Evolutionary conservation across 2,329 filamentous ascomycete species (phyloP), one percentile per base, ranked within the genome.

Genomic region (Trichoderma sp.): DNA sequence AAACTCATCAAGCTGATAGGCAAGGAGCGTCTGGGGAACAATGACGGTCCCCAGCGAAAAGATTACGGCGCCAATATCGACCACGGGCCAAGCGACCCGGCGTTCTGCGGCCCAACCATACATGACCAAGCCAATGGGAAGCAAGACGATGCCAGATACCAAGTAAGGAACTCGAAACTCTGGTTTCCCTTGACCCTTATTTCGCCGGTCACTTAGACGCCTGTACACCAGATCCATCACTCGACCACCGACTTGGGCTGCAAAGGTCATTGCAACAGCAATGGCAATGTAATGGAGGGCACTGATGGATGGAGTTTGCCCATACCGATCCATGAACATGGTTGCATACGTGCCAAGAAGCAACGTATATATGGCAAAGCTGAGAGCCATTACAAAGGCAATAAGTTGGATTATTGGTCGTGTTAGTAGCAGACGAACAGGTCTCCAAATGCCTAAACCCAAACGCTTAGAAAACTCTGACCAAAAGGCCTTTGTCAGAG

Each of bases 1-100:
- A 67, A 83, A 84, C 64, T 88, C 88, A 64, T 91, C 89, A 5
- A 91, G 86, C 1, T 89, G 84, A 74, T 91, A 91, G 0, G 89
- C 89, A 67, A 87, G 85, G 41, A 89, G 84, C 3, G 87, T 87
- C 79, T 88, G 87, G 67, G 89, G 89, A 1, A 86, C 82, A 11
- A 88, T 85, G 63, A 90, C 87, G 78, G 87, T 88, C 1, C 89
- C 89, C 5, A 86, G 83, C 0, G 87, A 87, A 75, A 91, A 88
- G n/a, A 90, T 84, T 0, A 83, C 81, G 2, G 87, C 87, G 3
- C 90, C 90, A 29, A 91, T 85, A 64, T 92, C 90, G 0, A 90
- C 89, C 6, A 90, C 85, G 24, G 91, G 87, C 88, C 88, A 92
- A 78, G 88, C 87, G 0, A 85, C 82, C 1, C 85, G 80, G 38